Evolutionary conservation across 2,329 filamentous ascomycete genomes (phyloP), one percentile per base, ranked within the genome.

Genomic region (Laburnicola sp.): DNA sequence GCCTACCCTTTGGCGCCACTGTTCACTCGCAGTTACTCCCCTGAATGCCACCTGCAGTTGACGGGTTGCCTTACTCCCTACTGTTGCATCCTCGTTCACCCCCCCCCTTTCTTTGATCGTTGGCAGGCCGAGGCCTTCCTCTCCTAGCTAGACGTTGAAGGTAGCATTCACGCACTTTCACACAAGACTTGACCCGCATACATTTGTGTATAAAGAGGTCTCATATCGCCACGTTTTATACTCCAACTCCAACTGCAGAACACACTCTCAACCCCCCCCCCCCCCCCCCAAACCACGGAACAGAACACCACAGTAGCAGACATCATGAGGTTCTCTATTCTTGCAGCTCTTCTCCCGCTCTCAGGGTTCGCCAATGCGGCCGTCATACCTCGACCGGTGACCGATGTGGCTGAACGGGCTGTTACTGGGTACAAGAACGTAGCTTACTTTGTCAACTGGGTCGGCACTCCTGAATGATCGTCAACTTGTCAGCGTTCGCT

Each of bases 381-480:
- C 42, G 62, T 59, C 10, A 53, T 71, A 30, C 65, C 66, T 39
- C 59, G 56, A 40, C 47, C 48, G 26, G 43, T 35, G 23, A 49
- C 39, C 30, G 50, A 59, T 23, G 59, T 64, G 45, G 49, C 50
- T 38, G 49, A 55, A n/a, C 28, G 55, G 9, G 57, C 58, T 31
- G 54, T 57, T 49, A 55, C 64, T n/a, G 68, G 68, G 22, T 71
- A 63, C 57, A 71, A 58, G 49, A 69, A 70, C 32, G 70, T 72
- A 26, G 69, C 69, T 1, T 73, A 73, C 53, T 73, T 70, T 57
- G 68, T 71, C 38, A 73, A 73, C 50, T 73, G 70, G 70, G 70
- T 71, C 48, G 16, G 58, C 57, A 34, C 23, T 40, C 16, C 16
- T 50, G n/a, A 32, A n/a, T 21, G 42, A 43, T 39, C 23, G 32